These are phyloP conservation scores for Aspergillus amoenus DNA, from an alignment of 2,329 filamentous ascomycete genomes.

Conservation along the genomic window DNA sequence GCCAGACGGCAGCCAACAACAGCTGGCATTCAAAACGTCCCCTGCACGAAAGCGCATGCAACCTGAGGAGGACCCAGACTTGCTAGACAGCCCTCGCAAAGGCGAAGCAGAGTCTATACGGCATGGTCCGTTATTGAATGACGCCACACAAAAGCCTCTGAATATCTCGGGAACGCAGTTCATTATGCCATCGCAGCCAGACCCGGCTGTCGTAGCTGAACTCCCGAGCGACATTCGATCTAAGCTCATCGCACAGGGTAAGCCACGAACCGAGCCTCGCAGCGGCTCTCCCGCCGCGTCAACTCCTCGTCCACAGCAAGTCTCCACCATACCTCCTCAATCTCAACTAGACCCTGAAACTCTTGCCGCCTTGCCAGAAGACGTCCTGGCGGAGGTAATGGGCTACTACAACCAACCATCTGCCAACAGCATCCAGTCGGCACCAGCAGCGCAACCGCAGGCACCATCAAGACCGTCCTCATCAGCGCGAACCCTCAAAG, in stretches of 20 bases:
- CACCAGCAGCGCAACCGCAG: neutral
- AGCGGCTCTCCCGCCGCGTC: slow-evolving; percentile 36
- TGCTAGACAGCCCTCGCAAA: slow-evolving; percentile 45
- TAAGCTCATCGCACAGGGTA: slow-evolving; percentile 65
- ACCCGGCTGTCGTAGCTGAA: slow-evolving; percentile 77
- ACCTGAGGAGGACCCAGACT: slow-evolving; percentile 47
- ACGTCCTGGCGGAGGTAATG: slow-evolving; percentile 81
- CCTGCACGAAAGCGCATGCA: slow-evolving; percentile 25
- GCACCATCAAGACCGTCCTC: slow-evolving; percentile 19
- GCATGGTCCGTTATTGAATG: slow-evolving; percentile 32
- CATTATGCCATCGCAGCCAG: slow-evolving; percentile 76
- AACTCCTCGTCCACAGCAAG: slow-evolving; percentile 20
- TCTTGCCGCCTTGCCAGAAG: slow-evolving; percentile 77
- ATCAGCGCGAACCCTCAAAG: slow-evolving; percentile 47
- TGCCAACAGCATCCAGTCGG: neutral
- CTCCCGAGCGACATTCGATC: slow-evolving; percentile 80
- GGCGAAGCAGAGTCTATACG: slow-evolving; percentile 31
- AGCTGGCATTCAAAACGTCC: slow-evolving; percentile 66
- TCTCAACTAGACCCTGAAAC: slow-evolving; percentile 84
- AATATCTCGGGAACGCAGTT: slow-evolving; percentile 90
- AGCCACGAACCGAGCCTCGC: slow-evolving; percentile 19
- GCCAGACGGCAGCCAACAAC: slow-evolving; percentile 73
- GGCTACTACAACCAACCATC: slow-evolving; percentile 59
- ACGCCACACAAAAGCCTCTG: slow-evolving; percentile 59
- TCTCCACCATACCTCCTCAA: slow-evolving; percentile 55